Evolutionary conservation across 2,329 filamentous ascomycete genomes (phyloP).

Genomic region (Sporothrix dimorphospora): DNA sequence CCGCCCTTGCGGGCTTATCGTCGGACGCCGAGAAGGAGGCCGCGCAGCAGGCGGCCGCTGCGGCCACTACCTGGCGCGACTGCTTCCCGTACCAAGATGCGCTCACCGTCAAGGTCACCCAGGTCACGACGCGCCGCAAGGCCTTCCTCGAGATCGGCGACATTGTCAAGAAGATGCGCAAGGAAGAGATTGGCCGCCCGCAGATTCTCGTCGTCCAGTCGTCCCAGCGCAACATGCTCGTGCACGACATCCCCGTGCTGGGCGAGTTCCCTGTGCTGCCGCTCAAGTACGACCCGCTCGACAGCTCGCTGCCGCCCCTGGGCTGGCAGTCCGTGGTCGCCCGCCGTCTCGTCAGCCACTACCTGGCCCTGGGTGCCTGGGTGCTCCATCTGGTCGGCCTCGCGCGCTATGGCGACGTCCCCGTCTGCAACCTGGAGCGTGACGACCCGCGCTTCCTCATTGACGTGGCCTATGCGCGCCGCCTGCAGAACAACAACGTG

Average conservation of each 20-base stretch:
- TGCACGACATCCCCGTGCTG: slow-evolving; percentile 82
- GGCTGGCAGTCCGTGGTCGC: slow-evolving; percentile 93
- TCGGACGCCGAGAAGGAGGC: slow-evolving; percentile 30
- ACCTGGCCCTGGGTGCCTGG: slow-evolving; percentile 92
- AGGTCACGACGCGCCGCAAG: slow-evolving; percentile 88
- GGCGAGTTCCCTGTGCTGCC: slow-evolving; percentile 81
- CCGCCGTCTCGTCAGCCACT: slow-evolving; percentile 83
- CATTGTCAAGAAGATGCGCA: slow-evolving; percentile 84
- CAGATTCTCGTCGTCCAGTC: slow-evolving; percentile 89
- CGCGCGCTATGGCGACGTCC: slow-evolving; percentile 89
- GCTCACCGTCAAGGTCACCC: slow-evolving; percentile 80
- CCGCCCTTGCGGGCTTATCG: slow-evolving; percentile 5
- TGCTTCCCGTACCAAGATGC: slow-evolving; percentile 86
- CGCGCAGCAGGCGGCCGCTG: slow-evolving; percentile 60
- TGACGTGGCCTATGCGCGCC: slow-evolving; percentile 89
- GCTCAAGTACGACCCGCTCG: slow-evolving; percentile 78
- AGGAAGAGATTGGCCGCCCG: slow-evolving; percentile 75
- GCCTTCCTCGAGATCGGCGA: slow-evolving; percentile 87
- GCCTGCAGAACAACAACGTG: slow-evolving; percentile 87
- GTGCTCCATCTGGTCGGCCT: slow-evolving; percentile 84
- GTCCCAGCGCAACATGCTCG: slow-evolving; percentile 75
- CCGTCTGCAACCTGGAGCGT: slow-evolving; percentile 90
- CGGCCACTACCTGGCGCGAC: slow-evolving; percentile 73
- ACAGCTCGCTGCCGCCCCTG: slow-evolving; percentile 85
- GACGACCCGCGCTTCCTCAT: slow-evolving; percentile 95